Conservation (phyloP, 1,139 yeast species). For the Candida tropicalis region DNA sequence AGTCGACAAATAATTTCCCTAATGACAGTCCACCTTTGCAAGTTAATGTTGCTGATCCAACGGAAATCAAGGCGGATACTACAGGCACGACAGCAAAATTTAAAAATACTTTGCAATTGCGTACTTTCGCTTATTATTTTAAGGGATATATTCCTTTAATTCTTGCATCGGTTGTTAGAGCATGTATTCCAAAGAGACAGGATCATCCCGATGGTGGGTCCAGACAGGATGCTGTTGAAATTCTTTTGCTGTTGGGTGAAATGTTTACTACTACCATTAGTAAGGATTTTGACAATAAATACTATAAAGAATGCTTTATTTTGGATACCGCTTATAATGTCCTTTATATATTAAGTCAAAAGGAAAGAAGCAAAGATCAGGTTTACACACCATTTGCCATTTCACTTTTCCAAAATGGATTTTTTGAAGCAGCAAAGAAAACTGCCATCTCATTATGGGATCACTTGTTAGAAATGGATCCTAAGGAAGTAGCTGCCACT, state of each 20-base stretch:
- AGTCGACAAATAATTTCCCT: slow-evolving; percentile 40
- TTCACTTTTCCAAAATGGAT: slow-evolving; percentile 50
- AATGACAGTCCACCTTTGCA: slow-evolving; percentile 39
- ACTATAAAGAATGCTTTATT: slow-evolving; percentile 27
- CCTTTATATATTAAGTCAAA: slow-evolving; percentile 27
- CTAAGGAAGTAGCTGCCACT: slow-evolving; percentile 26
- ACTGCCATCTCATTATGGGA: slow-evolving; percentile 28
- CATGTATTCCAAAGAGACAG: slow-evolving; percentile 48
- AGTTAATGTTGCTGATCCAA: slow-evolving; percentile 37
- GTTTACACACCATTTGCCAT: slow-evolving; percentile 49
- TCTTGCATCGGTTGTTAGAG: slow-evolving; percentile 41
- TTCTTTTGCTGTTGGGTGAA: slow-evolving; percentile 40
- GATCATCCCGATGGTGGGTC: slow-evolving; percentile 35
- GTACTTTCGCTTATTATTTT: slow-evolving; percentile 52
- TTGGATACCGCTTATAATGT: slow-evolving; percentile 34
- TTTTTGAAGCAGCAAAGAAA: slow-evolving; percentile 31
- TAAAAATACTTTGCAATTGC: slow-evolving; percentile 61
- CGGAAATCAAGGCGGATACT: slow-evolving; percentile 30
- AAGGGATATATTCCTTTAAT: slow-evolving; percentile 51
- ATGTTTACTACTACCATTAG: slow-evolving; percentile 29
- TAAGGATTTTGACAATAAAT: slow-evolving; percentile 23
- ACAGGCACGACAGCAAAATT: slow-evolving; percentile 54
- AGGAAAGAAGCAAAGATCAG: slow-evolving; percentile 34
- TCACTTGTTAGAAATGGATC: slow-evolving; percentile 21
- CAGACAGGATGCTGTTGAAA: slow-evolving; percentile 43